Percentiles rank a stretch among this genome's conserved stretches.
These are phyloP conservation scores for Auxenochlorella pyrenoidosa DNA, from an alignment of 139 green algal species.

Conservation along the genomic window DNA sequence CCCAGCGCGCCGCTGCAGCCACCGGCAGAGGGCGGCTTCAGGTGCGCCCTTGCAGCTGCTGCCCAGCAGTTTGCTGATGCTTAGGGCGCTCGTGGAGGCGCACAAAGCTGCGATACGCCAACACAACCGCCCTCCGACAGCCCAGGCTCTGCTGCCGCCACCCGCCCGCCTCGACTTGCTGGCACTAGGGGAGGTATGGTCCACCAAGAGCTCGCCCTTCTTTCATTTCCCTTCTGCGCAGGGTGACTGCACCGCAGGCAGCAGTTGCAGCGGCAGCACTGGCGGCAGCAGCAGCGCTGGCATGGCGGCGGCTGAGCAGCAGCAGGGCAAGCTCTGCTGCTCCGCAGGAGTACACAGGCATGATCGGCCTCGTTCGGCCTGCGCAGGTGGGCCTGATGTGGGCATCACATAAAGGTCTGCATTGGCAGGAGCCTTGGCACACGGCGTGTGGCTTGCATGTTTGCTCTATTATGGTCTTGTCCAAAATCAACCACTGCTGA, in stretches of 20 bases:
- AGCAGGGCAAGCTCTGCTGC: too few relatives aligned
- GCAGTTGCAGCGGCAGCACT: neutral
- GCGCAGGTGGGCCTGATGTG: neutral
- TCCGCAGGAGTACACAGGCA: constrained; percentile 1
- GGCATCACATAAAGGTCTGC: too few relatives aligned
- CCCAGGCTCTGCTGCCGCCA: too few relatives aligned
- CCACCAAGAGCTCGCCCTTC: neutral
- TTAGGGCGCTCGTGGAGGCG: too few relatives aligned
- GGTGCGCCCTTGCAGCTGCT: neutral
- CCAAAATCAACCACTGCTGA: too few relatives aligned
- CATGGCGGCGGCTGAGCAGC: constrained; percentile 13
- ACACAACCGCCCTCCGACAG: too few relatives aligned
- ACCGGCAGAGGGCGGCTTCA: neutral
- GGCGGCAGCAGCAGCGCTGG: neutral
- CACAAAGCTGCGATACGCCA: too few relatives aligned
- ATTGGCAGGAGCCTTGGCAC: too few relatives aligned
- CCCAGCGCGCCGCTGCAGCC: neutral
- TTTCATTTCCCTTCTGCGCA: neutral
- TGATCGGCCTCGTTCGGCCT: constrained; percentile 1
- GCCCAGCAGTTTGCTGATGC: too few relatives aligned
- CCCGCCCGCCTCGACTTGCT: neutral
- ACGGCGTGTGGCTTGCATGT: too few relatives aligned
- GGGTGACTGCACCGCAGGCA: neutral
- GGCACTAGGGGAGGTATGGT: neutral
- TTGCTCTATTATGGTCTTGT: too few relatives aligned